Evolutionary conservation across 305 asterid genomes (phyloP).

Genomic region (Solanum chacoense): DNA sequence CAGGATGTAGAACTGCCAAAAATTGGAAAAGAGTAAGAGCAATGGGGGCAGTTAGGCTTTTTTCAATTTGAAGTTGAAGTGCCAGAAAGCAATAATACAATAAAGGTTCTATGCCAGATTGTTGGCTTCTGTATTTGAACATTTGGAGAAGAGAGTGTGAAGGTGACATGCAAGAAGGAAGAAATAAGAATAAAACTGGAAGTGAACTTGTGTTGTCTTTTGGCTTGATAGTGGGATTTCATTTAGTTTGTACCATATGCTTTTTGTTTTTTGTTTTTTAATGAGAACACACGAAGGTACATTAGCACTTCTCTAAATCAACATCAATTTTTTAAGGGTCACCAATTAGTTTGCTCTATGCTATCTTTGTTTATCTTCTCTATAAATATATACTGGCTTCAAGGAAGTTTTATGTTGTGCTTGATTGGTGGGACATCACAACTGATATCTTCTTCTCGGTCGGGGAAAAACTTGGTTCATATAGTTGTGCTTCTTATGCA

Average conservation of each 20-base stretch:
- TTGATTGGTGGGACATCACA: background rate
- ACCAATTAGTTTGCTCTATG: background rate
- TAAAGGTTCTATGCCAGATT: background rate
- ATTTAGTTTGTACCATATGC: background rate
- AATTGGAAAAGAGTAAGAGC: background rate
- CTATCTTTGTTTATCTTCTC: background rate
- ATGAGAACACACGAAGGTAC: background rate
- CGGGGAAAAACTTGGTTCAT: background rate
- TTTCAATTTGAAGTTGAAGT: background rate
- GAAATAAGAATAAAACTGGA: background rate
- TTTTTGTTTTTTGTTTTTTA: background rate
- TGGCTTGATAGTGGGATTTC: background rate
- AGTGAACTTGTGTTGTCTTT: background rate
- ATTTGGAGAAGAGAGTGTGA: background rate
- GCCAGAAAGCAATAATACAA: background rate
- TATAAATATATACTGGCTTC: background rate
- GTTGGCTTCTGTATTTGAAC: background rate
- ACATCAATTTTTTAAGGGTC: background rate
- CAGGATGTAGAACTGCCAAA: background rate
- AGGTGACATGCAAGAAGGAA: background rate
- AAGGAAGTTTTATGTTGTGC: background rate
- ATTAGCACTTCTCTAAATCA: background rate
- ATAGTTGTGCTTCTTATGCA: background rate
- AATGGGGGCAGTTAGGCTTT: background rate
- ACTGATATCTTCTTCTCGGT: background rate